Base-by-base conservation (phyloP, 176 grass and related monocot genomes). In the Musa troglodytarum region DNA sequence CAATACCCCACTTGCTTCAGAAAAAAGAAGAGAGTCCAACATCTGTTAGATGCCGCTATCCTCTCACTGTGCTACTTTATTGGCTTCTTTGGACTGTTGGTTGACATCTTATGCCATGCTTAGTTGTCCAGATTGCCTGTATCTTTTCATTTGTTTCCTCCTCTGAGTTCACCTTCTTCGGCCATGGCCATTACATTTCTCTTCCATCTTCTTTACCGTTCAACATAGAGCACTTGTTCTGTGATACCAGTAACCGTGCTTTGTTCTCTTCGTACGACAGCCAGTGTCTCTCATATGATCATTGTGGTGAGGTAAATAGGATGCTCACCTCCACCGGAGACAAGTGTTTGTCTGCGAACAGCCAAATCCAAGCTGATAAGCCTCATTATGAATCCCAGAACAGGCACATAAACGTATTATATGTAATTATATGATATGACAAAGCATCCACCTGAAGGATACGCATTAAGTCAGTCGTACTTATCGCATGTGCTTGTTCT, bases 1-100 rank as follows among this genome's bases (percentile, higher is more conserved):
- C 58, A 83, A 56, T 87, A 80, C 68, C 81, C 58, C 83, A 82
- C 28, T 79, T 63, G 81, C 28, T 1, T 65, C 16, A 70, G 65
- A 79, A 65, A 84, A 75, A 78, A 78, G 13, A 16, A 49, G 43
- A 69, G 1, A 50, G 34, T 50, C 67, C 67, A 69, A 87, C 63
- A 43, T 83, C 82, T 61, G 61, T 79, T 78, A 84, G 81, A 83
- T 81, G 74, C 78, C 15, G 62, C 65, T 52, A 19, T 57, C 83
- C 55, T 79, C 8, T 78, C 82, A 70, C 68, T 70, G 68, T 70
- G 20, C 13, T 74, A 63, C 53, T 85, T 68, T 58, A 71, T 73
- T 88, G 75, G 57, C 73, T 69, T 92, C 75, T 81, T 79, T 34
- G 77, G 80, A 80, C 69, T 72, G 76, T 84, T 80, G 81, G 79